These are phyloP conservation scores for Tephrocybe sp. DNA, from an alignment of 768 basidiomycete genomes.

Conservation along the genomic window DNA sequence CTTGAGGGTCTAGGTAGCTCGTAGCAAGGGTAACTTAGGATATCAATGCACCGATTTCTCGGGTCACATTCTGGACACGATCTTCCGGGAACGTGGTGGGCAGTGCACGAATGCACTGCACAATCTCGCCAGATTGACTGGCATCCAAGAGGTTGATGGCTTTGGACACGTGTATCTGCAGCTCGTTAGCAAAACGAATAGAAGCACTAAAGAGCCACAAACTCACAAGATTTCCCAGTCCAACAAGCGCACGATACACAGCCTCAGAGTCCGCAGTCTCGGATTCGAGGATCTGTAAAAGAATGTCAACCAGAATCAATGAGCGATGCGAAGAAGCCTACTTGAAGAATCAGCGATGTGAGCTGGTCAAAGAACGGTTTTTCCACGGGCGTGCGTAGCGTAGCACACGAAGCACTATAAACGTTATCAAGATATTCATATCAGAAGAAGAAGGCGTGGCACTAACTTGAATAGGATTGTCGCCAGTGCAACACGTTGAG, in stretches of 20 bases:
- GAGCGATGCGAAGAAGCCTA: slow-evolving; percentile 21
- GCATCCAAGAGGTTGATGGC: slow-evolving; percentile 33
- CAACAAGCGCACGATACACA: slow-evolving; percentile 67
- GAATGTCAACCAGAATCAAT: not conserved
- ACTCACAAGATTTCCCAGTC: slow-evolving; percentile 69
- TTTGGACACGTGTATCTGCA: slow-evolving; percentile 50
- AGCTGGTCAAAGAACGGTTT: slow-evolving; percentile 37
- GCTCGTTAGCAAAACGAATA: slow-evolving; percentile 6
- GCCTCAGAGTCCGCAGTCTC: slow-evolving; percentile 64
- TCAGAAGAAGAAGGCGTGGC: not conserved
- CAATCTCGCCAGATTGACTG: slow-evolving; percentile 38
- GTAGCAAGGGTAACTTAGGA: slow-evolving; percentile 19
- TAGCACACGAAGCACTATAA: slow-evolving; percentile 63
- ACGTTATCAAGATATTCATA: not conserved
- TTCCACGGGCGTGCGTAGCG: slow-evolving; percentile 40
- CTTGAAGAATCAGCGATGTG: slow-evolving; percentile 44
- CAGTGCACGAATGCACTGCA: slow-evolving; percentile 35
- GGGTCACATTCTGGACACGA: slow-evolving; percentile 48
- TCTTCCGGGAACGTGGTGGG: slow-evolving; percentile 54
- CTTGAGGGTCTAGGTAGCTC: no score
- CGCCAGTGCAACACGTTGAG: slow-evolving; percentile 72
- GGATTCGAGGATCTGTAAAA: slow-evolving; percentile 44
- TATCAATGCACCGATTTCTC: slow-evolving; percentile 46
- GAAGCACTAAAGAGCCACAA: not conserved
- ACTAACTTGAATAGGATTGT: slow-evolving; percentile 89